phyloP scores from a whole-genome alignment of 2,329 filamentous ascomycete species.

The Penicillium sp. region DNA sequence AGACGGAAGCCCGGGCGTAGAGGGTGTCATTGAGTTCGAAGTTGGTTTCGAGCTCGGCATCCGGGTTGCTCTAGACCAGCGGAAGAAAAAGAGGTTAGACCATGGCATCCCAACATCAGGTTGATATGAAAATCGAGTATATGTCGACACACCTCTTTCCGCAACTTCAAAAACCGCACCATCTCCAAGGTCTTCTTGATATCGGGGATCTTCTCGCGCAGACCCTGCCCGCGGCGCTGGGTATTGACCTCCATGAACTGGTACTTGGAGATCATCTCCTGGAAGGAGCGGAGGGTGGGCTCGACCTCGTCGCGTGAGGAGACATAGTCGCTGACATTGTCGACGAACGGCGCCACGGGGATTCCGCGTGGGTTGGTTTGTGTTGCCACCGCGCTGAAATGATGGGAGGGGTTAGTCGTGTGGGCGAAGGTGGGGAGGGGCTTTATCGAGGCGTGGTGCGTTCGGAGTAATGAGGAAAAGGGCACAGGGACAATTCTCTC shows the following conservation, averaged over 20 bases:
- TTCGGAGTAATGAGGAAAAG: not conserved
- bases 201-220: constrained; percentile 95
- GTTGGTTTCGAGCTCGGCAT: constrained; percentile 75
- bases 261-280: constrained; percentile 76
- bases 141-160: constrained; percentile 61
- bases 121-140: not conserved
- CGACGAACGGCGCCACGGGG: constrained; percentile 50
- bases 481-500: not conserved
- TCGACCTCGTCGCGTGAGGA: constrained; percentile 49
- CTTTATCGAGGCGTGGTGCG: not conserved
- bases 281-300: constrained; percentile 48
- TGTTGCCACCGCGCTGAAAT: constrained; percentile 27
- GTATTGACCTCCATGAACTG: constrained; percentile 99
- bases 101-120: not conserved
- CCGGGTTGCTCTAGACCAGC: constrained; percentile 35
- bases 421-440: not conserved
- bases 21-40: constrained; percentile 97
- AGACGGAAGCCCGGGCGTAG: constrained; percentile 82
- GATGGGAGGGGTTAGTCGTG: constrained; percentile 26
- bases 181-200: constrained; percentile 95
- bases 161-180: constrained; percentile 79
- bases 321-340: constrained; percentile 51
- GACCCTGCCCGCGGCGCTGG: constrained; percentile 74
- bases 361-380: constrained; percentile 50
- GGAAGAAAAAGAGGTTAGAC: not conserved